A percentile compares a stretch with the other conserved stretches of the same genome.
Evolutionary conservation across 2,329 filamentous ascomycete genomes (phyloP).

Genomic region (Niveomyces coronatus): DNA sequence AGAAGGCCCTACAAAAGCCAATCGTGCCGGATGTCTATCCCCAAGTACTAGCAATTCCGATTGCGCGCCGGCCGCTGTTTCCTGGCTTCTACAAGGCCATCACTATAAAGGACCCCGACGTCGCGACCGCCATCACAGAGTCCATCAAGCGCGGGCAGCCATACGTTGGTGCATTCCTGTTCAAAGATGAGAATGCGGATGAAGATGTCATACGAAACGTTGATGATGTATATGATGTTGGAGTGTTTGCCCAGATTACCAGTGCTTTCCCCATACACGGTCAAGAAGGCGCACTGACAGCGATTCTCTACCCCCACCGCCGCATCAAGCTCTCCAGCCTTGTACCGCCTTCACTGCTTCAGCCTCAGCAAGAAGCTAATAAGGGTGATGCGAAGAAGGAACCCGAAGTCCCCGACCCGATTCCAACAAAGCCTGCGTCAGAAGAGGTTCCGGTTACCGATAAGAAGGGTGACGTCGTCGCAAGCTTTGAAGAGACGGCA

Average conservation of each 20-base stretch:
- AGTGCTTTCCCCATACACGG: constrained; percentile 88
- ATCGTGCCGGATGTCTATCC: constrained; percentile 91
- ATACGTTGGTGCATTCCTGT: constrained; percentile 91
- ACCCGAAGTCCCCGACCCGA: constrained; percentile 44
- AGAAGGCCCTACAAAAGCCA: constrained; percentile 75
- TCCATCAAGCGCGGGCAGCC: constrained; percentile 96
- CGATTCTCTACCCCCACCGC: constrained; percentile 90
- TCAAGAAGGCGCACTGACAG: constrained; percentile 76
- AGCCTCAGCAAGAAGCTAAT: constrained; percentile 20
- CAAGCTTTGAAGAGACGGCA: constrained; percentile 83
- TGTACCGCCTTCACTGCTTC: constrained; percentile 47
- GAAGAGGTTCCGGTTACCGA: constrained; percentile 43
- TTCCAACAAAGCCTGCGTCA: constrained; percentile 42
- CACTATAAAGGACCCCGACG: constrained; percentile 86
- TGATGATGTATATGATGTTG: constrained; percentile 89
- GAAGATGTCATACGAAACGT: constrained; percentile 85
- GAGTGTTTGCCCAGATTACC: constrained; percentile 95
- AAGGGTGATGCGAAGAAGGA: constrained; percentile 41
- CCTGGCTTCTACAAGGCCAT: constrained; percentile 99
- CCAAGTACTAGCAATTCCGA: constrained; percentile 94
- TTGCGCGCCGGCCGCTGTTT: constrained; percentile 85
- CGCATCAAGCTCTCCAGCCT: constrained; percentile 83
- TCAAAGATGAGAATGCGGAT: constrained; percentile 92
- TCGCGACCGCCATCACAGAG: constrained; percentile 85
- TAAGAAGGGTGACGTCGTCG: constrained; percentile 87